Evolutionary conservation across 345 rosid species (phyloP).

Genomic region (Populus davidiana): DNA sequence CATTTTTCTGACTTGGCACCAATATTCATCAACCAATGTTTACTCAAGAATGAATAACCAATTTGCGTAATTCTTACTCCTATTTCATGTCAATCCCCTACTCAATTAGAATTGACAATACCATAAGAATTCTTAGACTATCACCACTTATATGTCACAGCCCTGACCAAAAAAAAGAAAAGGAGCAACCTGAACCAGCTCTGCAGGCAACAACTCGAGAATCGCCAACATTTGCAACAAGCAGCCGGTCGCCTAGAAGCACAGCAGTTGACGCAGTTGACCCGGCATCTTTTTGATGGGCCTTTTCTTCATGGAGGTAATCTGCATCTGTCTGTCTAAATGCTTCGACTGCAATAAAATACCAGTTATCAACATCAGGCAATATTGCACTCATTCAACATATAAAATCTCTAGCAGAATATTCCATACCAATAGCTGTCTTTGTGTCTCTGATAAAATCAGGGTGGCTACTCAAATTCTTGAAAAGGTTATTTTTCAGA

Average conservation of each 20-base stretch:
- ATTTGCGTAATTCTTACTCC: too few relatives aligned
- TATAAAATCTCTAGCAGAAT: not conserved
- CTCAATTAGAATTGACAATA: too few relatives aligned
- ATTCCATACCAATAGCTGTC: constrained; percentile 44
- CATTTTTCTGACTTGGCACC: not conserved
- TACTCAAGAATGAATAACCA: too few relatives aligned
- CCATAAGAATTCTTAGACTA: too few relatives aligned
- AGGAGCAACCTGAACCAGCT: constrained; percentile 36
- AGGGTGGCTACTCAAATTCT: constrained; percentile 45
- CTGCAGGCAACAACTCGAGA: constrained; percentile 54
- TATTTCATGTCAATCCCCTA: too few relatives aligned
- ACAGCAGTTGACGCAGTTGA: constrained; percentile 59
- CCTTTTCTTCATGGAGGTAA: constrained; percentile 44
- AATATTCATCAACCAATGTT: too few relatives aligned
- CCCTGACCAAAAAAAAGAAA: too few relatives aligned
- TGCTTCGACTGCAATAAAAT: constrained; percentile 40
- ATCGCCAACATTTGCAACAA: constrained; percentile 71
- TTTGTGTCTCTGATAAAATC: constrained; percentile 40
- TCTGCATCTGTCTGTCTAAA: constrained; percentile 42
- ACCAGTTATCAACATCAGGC: not conserved
- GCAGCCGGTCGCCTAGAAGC: constrained; percentile 42
- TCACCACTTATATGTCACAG: too few relatives aligned
- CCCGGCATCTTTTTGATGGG: constrained; percentile 47
- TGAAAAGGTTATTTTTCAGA: constrained; percentile 46
- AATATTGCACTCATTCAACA: not conserved